Conservation (phyloP, 139 green algal species). For the Micractinium conductrix region DNA sequence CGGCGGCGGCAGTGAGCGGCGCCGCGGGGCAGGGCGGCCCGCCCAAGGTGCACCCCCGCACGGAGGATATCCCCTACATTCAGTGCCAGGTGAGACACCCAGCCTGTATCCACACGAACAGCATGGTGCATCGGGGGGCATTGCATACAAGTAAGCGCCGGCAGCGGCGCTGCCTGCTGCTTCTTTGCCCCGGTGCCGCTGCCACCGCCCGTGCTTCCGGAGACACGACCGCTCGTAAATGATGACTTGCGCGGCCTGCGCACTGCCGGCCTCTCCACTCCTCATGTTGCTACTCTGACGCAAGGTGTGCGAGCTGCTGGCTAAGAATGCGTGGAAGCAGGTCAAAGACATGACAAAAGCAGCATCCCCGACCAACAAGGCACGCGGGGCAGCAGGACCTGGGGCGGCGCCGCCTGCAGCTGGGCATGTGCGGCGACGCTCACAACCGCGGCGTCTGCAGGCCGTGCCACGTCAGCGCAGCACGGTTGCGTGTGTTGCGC, state of each 20-base stretch:
- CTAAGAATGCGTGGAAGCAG: slow-evolving; percentile 52
- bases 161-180: background rate
- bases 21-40: slow-evolving; percentile 11
- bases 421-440: background rate
- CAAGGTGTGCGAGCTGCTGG: slow-evolving; percentile 55
- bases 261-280: too few species aligned
- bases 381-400: too few species aligned
- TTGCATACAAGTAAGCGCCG: too few species aligned
- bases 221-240: too few species aligned
- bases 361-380: slow-evolving; percentile 10
- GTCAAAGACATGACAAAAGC: slow-evolving; percentile 48
- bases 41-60: slow-evolving; percentile 26
- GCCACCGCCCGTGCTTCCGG: too few species aligned
- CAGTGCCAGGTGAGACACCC: slow-evolving; percentile 50
- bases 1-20: background rate
- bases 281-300: too few species aligned
- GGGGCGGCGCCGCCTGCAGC: background rate
- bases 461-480: too few species aligned
- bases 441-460: background rate
- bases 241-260: too few species aligned
- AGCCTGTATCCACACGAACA: too few species aligned
- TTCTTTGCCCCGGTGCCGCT: background rate
- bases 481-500: background rate
- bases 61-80: slow-evolving; percentile 48
- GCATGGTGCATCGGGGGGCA: too few species aligned